These are phyloP conservation scores for Suillus hirtellus DNA, from an alignment of 768 basidiomycete species.

Conservation along the genomic window DNA sequence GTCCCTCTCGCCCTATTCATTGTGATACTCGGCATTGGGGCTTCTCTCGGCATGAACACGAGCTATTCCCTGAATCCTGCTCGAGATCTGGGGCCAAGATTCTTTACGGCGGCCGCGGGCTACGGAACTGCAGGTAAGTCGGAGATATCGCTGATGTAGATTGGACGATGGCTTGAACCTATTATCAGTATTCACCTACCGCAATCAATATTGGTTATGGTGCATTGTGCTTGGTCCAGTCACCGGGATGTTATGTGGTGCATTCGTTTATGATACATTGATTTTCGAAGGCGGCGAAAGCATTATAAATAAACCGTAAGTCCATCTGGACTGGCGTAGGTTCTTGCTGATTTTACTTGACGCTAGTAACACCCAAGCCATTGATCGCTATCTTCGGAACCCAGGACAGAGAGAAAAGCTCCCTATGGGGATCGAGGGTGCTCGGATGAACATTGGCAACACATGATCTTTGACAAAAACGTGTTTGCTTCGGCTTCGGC, in stretches of 20 bases:
- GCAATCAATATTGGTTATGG: slow-evolving; percentile 76
- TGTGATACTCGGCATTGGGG: slow-evolving; percentile 57
- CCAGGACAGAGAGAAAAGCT: slow-evolving; percentile 4
- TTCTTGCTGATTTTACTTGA: slow-evolving; percentile 3
- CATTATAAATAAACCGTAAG: slow-evolving; percentile 53
- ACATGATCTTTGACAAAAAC: neutral
- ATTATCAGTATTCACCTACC: slow-evolving; percentile 25
- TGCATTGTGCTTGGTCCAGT: slow-evolving; percentile 61
- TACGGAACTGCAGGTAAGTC: slow-evolving; percentile 52
- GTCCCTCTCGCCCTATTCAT: slow-evolving; percentile 58
- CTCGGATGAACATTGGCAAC: slow-evolving; percentile 3
- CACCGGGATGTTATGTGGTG: slow-evolving; percentile 55
- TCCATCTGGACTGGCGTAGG: slow-evolving; percentile 1
- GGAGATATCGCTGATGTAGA: neutral
- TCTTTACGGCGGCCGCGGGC: slow-evolving; percentile 73
- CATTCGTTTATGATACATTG: slow-evolving; percentile 57
- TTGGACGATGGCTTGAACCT: slow-evolving; percentile 1
- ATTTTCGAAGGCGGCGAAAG: slow-evolving; percentile 59
- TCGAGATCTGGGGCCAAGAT: slow-evolving; percentile 68
- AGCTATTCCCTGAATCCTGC: slow-evolving; percentile 70
- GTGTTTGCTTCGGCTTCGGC: neutral
- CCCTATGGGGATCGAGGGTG: neutral
- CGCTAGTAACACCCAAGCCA: slow-evolving; percentile 2
- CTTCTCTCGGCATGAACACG: slow-evolving; percentile 63
- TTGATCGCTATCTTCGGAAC: neutral